These are phyloP conservation scores for Rubroshorea leprosula DNA, from an alignment of 345 rosid species.

Conservation along the genomic window DNA sequence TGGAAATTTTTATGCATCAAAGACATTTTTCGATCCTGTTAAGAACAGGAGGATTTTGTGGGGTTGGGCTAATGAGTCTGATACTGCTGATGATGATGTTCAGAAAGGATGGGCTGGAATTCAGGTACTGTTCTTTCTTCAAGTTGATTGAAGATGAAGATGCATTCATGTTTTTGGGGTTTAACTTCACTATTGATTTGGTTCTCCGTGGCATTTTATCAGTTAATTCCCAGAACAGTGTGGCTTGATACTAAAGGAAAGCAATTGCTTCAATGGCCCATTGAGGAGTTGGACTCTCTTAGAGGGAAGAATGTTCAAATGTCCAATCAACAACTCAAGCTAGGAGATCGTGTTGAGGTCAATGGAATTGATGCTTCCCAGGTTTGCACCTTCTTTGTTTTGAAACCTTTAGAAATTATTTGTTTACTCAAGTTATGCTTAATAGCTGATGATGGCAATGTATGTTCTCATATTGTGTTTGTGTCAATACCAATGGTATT, in stretches of 20 bases:
- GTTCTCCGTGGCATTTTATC: background rate
- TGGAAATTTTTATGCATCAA: conserved; percentile 83
- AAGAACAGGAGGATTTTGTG: conserved; percentile 55
- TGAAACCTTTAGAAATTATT: no score
- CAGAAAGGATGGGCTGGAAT: conserved; percentile 80
- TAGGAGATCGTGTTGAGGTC: conserved; percentile 46
- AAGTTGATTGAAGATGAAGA: background rate
- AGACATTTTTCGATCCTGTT: conserved; percentile 56
- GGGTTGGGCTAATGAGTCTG: conserved; percentile 94
- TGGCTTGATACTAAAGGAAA: conserved; percentile 50
- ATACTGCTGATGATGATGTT: conserved; percentile 28
- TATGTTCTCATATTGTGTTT: no score
- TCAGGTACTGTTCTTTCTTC: conserved; percentile 37
- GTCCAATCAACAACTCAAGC: conserved; percentile 21
- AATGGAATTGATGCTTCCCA: conserved; percentile 72
- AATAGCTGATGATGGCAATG: no score
- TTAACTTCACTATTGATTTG: no score
- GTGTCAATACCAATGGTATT: no score
- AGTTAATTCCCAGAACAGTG: conserved; percentile 62
- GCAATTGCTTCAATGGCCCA: conserved; percentile 70
- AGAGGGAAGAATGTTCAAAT: conserved; percentile 32
- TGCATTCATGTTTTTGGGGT: background rate
- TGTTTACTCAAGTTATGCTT: no score
- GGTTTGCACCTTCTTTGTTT: conserved; percentile 18
- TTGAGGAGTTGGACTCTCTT: conserved; percentile 58